These are phyloP conservation scores for Anthracocystis panici-leucophaei DNA, from an alignment of 1,284 basidiomycete genomes.

Conservation along the genomic window DNA sequence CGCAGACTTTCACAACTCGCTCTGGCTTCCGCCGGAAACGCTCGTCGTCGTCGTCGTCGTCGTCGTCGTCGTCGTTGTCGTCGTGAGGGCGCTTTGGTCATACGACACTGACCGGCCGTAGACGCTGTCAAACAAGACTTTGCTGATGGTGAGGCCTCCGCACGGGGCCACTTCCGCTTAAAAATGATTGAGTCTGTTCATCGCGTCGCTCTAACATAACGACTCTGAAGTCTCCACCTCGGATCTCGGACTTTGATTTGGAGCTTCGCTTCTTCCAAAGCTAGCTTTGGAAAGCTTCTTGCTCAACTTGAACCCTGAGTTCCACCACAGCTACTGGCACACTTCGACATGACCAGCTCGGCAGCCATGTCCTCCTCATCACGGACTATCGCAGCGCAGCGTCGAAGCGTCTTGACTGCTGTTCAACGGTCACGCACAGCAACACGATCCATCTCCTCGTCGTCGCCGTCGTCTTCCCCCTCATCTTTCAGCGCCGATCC, in stretches of 20 bases:
- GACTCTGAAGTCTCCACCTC: too few species aligned
- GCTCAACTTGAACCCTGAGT: background rate
- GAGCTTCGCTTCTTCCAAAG: conserved; percentile 5
- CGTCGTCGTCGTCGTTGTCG: too few species aligned
- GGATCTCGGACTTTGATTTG: conserved; percentile 20
- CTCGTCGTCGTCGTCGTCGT: too few species aligned
- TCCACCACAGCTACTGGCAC: background rate
- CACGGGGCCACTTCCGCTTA: too few species aligned
- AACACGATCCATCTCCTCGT: background rate
- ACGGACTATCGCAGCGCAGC: background rate
- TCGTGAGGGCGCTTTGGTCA: too few species aligned
- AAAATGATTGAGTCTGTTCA: background rate
- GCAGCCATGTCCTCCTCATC: background rate
- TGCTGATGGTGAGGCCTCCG: too few species aligned
- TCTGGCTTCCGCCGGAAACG: too few species aligned
- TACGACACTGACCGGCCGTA: too few species aligned
- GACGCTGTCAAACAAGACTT: too few species aligned
- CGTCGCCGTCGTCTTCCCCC: background rate
- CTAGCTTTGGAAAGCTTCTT: background rate
- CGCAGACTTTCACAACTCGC: too few species aligned
- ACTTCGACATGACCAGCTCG: background rate
- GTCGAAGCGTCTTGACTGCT: background rate
- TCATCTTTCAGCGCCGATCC: background rate
- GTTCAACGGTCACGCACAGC: too few species aligned
- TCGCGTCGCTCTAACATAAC: background rate